Percentiles rank a stretch among this genome's conserved stretches.
Conservation (phyloP, 2,329 filamentous ascomycete species). For the Stagonosporopsis cucurbitacearum region DNA sequence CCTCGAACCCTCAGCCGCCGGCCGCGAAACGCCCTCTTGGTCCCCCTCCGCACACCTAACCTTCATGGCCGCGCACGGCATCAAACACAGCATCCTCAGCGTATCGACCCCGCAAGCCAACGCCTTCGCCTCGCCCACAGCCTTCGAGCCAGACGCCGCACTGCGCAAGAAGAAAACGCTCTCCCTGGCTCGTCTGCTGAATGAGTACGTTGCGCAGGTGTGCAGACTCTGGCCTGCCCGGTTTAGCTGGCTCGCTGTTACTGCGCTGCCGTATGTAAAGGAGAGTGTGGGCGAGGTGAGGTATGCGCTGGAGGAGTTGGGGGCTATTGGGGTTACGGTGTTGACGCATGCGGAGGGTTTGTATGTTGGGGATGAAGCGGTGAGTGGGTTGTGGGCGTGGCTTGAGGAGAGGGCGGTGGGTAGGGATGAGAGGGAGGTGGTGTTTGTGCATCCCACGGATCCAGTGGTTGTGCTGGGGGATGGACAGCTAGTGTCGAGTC, state of each 20-base stretch:
- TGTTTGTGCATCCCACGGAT: conserved; percentile 48
- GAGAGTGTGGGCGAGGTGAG: conserved; percentile 37
- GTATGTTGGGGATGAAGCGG: conserved; percentile 40
- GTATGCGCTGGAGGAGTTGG: conserved; percentile 40
- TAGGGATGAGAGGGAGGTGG: conserved; percentile 30
- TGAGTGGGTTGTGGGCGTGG: conserved; percentile 38
- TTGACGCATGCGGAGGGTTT: conserved; percentile 45
- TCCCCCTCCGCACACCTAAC: conserved; percentile 33
- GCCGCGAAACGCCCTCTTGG: conserved; percentile 44
- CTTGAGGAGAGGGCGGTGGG: conserved; percentile 24
- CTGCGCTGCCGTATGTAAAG: conserved; percentile 40
- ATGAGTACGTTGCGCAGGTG: conserved; percentile 39
- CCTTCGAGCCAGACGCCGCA: conserved; percentile 11
- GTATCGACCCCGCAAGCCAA: conserved; percentile 47
- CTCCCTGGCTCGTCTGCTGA: conserved; percentile 45
- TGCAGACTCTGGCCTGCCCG: conserved; percentile 32
- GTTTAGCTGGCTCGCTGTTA: conserved; percentile 40
- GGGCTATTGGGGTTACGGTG: conserved; percentile 40
- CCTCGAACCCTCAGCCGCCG: conserved; percentile 43
- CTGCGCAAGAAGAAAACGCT: conserved; percentile 33
- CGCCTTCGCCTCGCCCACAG: conserved; percentile 28
- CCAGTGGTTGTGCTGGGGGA: conserved; percentile 39
- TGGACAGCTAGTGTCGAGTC: conserved; percentile 33
- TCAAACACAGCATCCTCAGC: conserved; percentile 40
- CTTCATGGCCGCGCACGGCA: conserved; percentile 42